Conservation (phyloP, 495 filamentous ascomycete species). For the Penicillium waksmanii region DNA sequence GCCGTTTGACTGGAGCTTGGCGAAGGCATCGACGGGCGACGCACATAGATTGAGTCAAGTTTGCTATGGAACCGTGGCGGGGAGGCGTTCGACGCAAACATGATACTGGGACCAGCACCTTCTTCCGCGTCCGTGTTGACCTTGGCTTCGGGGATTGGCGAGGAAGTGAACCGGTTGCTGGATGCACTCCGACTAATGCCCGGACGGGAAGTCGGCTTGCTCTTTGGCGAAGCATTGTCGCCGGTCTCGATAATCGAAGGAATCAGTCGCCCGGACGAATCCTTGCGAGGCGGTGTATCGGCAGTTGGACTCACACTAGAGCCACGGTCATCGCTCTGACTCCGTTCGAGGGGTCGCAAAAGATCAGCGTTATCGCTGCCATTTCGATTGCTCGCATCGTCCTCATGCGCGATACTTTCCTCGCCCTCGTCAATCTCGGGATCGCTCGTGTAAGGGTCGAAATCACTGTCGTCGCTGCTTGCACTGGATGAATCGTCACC, state of each 20-base stretch:
- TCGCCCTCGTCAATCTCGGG: slow-evolving; percentile 32
- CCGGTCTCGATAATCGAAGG: slow-evolving; percentile 54
- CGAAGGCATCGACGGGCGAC: slow-evolving; percentile 30
- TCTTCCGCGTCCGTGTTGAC: slow-evolving; percentile 61
- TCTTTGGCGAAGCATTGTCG: slow-evolving; percentile 46
- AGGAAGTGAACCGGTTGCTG: slow-evolving; percentile 67
- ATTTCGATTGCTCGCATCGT: slow-evolving; percentile 21
- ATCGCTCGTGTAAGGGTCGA: slow-evolving; percentile 43
- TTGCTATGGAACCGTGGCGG: slow-evolving; percentile 35
- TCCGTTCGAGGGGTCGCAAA: slow-evolving; percentile 21
- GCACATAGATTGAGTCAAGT: slow-evolving; percentile 60
- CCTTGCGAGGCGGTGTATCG: slow-evolving; percentile 12
- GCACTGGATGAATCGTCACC: slow-evolving; percentile 51
- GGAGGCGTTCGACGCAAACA: slow-evolving; percentile 66
- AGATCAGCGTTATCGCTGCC: slow-evolving; percentile 8
- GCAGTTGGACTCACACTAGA: slow-evolving; percentile 18
- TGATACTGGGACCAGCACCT: slow-evolving; percentile 71
- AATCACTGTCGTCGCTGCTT: slow-evolving; percentile 50
- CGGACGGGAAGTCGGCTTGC: slow-evolving; percentile 33
- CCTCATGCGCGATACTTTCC: slow-evolving; percentile 39
- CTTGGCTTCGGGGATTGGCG: slow-evolving; percentile 72
- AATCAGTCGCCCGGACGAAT: slow-evolving; percentile 25
- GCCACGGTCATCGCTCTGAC: slow-evolving; percentile 28
- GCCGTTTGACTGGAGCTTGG: slow-evolving; percentile 32
- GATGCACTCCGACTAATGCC: slow-evolving; percentile 39